Percentiles rank a stretch among this genome's conserved stretches.
These are phyloP conservation scores for Whalleya microplaca DNA, from an alignment of 2,329 filamentous ascomycete species.

Conservation along the genomic window DNA sequence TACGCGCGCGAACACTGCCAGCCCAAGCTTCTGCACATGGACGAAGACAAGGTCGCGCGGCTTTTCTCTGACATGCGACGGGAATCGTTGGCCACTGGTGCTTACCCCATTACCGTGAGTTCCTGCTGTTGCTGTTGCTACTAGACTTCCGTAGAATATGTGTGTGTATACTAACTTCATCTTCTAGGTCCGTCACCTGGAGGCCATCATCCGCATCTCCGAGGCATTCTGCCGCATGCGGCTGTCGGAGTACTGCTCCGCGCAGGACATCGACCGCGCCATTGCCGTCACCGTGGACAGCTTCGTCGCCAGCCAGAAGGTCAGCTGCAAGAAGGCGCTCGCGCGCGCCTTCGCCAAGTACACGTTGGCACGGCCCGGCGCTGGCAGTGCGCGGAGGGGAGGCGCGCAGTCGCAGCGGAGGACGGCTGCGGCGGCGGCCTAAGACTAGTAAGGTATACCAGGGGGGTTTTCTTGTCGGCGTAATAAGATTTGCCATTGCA, in stretches of 20 bases:
- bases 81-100: conserved; percentile 89
- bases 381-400: conserved; percentile 20
- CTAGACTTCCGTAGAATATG: not conserved
- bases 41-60: conserved; percentile 93
- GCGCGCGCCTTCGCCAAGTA: conserved; percentile 97
- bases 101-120: conserved; percentile 95
- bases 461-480: not conserved
- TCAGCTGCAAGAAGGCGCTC: conserved; percentile 96
- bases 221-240: conserved; percentile 98
- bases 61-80: conserved; percentile 95
- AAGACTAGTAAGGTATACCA: not conserved
- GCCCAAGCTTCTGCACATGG: conserved; percentile 95
- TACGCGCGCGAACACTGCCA: conserved; percentile 88
- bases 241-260: conserved; percentile 90
- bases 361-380: conserved; percentile 60
- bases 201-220: conserved; percentile 94
- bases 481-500: not conserved
- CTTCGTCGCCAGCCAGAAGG: conserved; percentile 94
- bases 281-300: conserved; percentile 96
- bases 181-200: conserved; percentile 85
- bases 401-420: conserved; percentile 29
- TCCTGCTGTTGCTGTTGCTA: not conserved
- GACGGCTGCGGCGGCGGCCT: conserved; percentile 26
- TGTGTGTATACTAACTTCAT: conserved; percentile 22
- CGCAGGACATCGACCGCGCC: conserved; percentile 91